phyloP scores from a whole-genome alignment of 129 eudicot genomes.

The Gnaphalium uliginosum region DNA sequence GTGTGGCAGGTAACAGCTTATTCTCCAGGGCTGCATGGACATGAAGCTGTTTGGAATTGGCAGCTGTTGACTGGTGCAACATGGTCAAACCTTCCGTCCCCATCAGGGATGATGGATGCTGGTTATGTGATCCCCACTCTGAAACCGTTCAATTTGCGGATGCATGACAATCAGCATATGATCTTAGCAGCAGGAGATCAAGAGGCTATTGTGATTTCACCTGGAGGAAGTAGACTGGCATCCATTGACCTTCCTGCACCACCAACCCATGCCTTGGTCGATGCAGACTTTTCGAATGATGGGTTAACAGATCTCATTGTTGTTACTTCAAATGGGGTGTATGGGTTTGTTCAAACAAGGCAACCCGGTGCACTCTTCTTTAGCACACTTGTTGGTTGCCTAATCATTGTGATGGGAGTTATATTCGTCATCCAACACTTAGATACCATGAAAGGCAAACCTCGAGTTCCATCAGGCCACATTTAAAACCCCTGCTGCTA shows the following conservation, averaged over 20 bases:
- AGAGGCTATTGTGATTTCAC: slow-evolving; percentile 77
- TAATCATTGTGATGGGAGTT: slow-evolving; percentile 89
- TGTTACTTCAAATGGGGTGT: slow-evolving; percentile 82
- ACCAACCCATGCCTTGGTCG: slow-evolving; percentile 80
- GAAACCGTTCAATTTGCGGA: slow-evolving; percentile 59
- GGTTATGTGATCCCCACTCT: slow-evolving; percentile 82
- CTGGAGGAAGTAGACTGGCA: slow-evolving; percentile 72
- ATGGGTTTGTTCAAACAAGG: slow-evolving; percentile 97
- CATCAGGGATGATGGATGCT: slow-evolving; percentile 84
- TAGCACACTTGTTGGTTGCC: slow-evolving; percentile 94
- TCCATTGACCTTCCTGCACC: slow-evolving; percentile 80
- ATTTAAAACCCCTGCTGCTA: slow-evolving; percentile 14
- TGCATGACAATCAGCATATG: slow-evolving; percentile 68
- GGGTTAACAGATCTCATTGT: slow-evolving; percentile 88
- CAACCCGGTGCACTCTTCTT: slow-evolving; percentile 99
- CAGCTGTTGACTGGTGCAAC: slow-evolving; percentile 91
- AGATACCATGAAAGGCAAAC: slow-evolving; percentile 77
- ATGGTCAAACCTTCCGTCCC: slow-evolving; percentile 98
- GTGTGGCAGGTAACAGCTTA: slow-evolving; percentile 79
- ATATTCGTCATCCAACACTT: slow-evolving; percentile 84
- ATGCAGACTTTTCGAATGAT: slow-evolving; percentile 86
- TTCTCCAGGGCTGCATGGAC: slow-evolving; percentile 85
- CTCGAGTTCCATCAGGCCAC: slow-evolving; percentile 55
- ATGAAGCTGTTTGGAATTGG: slow-evolving; percentile 96
- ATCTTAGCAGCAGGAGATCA: slow-evolving; percentile 92